Conservation (phyloP, 768 basidiomycete species). For the Naganishia friedmannii region DNA sequence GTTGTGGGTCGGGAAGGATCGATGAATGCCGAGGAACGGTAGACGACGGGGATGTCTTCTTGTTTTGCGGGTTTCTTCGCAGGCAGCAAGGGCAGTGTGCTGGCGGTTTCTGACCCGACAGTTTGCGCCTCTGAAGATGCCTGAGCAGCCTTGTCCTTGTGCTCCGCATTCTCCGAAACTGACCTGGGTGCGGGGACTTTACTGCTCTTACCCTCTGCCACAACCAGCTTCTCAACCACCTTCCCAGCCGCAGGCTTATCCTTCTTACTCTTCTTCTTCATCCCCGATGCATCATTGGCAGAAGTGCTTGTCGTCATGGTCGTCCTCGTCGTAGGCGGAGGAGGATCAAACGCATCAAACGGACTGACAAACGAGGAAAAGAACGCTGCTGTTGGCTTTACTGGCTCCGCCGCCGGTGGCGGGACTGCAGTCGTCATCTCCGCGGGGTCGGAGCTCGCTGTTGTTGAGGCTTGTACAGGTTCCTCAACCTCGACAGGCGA, state of each 20-base stretch:
- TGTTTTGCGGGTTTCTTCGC: slow-evolving; percentile 6
- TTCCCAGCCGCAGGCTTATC: not conserved
- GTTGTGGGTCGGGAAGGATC: not conserved
- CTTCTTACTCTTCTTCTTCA: slow-evolving; percentile 25
- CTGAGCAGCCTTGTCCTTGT: not conserved
- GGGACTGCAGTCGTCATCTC: not conserved
- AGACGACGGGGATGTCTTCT: slow-evolving; percentile 4
- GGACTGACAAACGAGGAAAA: slow-evolving; percentile 27
- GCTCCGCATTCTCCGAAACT: not conserved
- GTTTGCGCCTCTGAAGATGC: not conserved
- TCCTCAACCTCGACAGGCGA: not conserved
- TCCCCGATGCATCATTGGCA: not conserved
- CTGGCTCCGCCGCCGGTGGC: not conserved
- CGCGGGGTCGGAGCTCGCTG: not conserved
- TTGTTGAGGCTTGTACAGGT: not conserved
- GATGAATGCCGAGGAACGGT: slow-evolving; percentile 1
- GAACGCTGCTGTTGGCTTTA: not conserved
- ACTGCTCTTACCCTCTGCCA: not conserved
- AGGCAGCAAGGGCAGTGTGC: not conserved
- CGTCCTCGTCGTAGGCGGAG: not conserved
- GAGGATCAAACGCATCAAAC: slow-evolving; percentile 26
- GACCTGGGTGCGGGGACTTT: not conserved
- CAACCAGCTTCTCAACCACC: not conserved
- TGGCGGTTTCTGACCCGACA: no score
- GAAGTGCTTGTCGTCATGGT: no score